Evolutionary conservation across 176 grass and related monocot species (phyloP).

Genomic region (Oryza glaberrima): DNA sequence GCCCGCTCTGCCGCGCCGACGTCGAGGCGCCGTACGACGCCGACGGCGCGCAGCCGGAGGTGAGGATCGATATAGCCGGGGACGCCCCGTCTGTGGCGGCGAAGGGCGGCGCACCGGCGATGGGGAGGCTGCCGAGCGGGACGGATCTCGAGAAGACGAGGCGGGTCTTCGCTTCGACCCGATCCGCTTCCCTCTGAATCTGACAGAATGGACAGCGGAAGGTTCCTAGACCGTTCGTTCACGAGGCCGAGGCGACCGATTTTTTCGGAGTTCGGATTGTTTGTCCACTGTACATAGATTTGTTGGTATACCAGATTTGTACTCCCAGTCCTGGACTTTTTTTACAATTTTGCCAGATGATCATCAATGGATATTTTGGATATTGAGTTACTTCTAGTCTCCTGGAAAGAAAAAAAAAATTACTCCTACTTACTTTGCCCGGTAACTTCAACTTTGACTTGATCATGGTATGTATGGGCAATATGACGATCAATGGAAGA

Average conservation of each 20-base stretch:
- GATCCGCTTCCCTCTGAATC: slow-evolving; percentile 14
- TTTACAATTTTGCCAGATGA: not conserved
- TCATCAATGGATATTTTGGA: not conserved
- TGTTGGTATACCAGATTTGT: slow-evolving; percentile 1
- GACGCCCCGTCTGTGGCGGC: not conserved
- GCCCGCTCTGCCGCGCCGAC: slow-evolving; percentile 65
- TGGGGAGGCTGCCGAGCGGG: slow-evolving; percentile 44
- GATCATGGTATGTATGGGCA: too few species aligned
- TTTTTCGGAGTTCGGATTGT: not conserved
- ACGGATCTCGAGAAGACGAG: slow-evolving; percentile 41
- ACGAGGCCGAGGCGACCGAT: not conserved
- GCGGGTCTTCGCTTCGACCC: slow-evolving; percentile 30
- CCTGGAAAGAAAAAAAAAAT: too few species aligned
- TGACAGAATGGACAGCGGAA: not conserved
- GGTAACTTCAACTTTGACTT: too few species aligned
- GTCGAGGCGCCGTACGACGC: slow-evolving; percentile 19
- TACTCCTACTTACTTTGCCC: too few species aligned
- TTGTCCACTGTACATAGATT: slow-evolving; percentile 12
- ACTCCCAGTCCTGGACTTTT: too few species aligned
- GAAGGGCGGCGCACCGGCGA: slow-evolving; percentile 2
- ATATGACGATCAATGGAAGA: too few species aligned
- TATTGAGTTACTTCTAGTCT: not conserved
- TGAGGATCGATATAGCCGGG: not conserved
- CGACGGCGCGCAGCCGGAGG: not conserved
- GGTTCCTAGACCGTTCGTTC: slow-evolving; percentile 13